Conservation (phyloP, 805 yeast species). For the Phaffomyces antillensis region DNA sequence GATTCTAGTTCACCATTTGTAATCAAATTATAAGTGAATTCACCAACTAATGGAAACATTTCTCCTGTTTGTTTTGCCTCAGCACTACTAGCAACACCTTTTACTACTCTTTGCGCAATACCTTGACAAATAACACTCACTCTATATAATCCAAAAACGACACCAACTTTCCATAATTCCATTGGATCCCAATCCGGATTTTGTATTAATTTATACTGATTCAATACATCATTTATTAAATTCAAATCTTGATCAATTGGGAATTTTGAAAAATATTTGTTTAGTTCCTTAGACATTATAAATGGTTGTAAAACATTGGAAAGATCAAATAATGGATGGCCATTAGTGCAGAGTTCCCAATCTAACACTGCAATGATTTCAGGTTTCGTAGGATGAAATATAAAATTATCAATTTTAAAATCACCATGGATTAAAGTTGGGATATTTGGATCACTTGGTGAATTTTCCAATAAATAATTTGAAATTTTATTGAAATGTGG, state of each 20-base stretch:
- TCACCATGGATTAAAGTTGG: conserved; percentile 55
- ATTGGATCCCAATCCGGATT: conserved; percentile 23
- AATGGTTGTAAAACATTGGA: conserved; percentile 53
- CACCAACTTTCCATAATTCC: conserved; percentile 41
- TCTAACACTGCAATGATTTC: conserved; percentile 49
- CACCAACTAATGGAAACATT: conserved; percentile 25
- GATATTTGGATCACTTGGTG: conserved; percentile 42
- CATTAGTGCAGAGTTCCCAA: conserved; percentile 62
- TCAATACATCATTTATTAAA: conserved; percentile 14
- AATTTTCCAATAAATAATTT: conserved; percentile 33
- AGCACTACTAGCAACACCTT: conserved; percentile 49
- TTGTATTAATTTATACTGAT: conserved; percentile 10
- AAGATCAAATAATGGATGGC: conserved; percentile 57
- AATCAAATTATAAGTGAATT: conserved; percentile 17
- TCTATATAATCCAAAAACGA: conserved; percentile 48
- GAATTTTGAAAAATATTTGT: conserved; percentile 23
- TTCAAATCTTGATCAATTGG: conserved; percentile 9
- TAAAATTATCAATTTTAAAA: conserved; percentile 56
- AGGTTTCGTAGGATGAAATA: conserved; percentile 47
- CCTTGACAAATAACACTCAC: conserved; percentile 56
- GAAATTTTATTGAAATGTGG: conserved; percentile 38
- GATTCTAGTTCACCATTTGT: conserved; percentile 1
- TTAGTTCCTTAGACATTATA: conserved; percentile 34
- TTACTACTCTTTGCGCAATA: conserved; percentile 45
- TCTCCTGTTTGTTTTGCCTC: conserved; percentile 36